Evolutionary conservation across 2,329 filamentous ascomycete genomes (phyloP).

Genomic region (Pestalotiopsis sp.): DNA sequence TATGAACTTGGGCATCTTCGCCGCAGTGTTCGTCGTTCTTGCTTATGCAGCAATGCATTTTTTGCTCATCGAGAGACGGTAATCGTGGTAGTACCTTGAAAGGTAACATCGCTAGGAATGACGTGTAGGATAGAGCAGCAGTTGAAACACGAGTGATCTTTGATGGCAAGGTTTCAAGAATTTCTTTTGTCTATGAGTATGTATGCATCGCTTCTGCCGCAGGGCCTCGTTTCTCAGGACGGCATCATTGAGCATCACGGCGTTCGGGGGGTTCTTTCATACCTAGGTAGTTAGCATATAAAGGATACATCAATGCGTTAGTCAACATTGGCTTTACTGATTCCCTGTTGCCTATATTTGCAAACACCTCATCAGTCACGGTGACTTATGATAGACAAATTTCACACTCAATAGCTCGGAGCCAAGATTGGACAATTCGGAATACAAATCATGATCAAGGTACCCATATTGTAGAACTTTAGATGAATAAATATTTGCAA

Average conservation of each 20-base stretch:
- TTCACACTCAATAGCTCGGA: too few species aligned
- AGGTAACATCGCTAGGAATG: not conserved
- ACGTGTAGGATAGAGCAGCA: slow-evolving; percentile 14
- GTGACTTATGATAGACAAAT: too few species aligned
- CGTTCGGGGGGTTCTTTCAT: not conserved
- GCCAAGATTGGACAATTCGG: too few species aligned
- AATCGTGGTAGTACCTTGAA: slow-evolving; percentile 22
- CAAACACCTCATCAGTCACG: too few species aligned
- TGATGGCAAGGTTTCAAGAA: not conserved
- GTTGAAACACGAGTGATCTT: not conserved
- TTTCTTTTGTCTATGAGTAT: slow-evolving; percentile 1
- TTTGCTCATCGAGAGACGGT: slow-evolving; percentile 86
- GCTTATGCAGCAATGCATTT: slow-evolving; percentile 94
- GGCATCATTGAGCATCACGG: slow-evolving; percentile 9
- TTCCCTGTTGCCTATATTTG: not conserved
- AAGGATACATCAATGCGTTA: slow-evolving; percentile 2
- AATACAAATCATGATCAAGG: not conserved
- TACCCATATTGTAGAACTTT: not conserved
- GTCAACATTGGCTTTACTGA: not conserved
- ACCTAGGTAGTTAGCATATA: not conserved
- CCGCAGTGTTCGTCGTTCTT: slow-evolving; percentile 79
- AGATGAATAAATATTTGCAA: not conserved
- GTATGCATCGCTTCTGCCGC: slow-evolving; percentile 1
- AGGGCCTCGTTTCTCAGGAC: slow-evolving; percentile 2
- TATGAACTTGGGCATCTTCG: slow-evolving; percentile 80